Base-by-base conservation (phyloP, 2,329 filamentous ascomycete genomes). In the Talaromyces atroroseus region DNA sequence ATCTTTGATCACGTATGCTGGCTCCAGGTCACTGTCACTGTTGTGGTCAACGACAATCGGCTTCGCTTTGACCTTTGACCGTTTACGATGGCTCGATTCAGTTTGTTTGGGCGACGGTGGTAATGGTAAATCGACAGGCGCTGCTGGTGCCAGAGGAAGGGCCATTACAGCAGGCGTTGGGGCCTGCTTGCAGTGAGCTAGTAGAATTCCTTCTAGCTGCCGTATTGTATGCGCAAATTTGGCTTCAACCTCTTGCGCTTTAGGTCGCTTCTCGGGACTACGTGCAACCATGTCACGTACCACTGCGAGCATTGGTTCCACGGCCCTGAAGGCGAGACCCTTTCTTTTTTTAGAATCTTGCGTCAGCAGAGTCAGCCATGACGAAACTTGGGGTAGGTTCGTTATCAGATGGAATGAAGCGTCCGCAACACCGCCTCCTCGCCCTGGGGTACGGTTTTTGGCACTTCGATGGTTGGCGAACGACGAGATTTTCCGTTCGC, bases 381-480 rank as follows among this genome's bases (percentile, higher is more conserved):
- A 76, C n/a, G 76, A 72, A 5, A 85, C 71, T 60, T 82, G 81
- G 12, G 77, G 75, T 0, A 78, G 69, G 59, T 84, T 82, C 3
- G 68, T 66, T 23, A 68, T 59, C 0, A 77, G 75, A 62, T 85
- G 82, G 63, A 82, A 86, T 2, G 80, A 82, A 1, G 80, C 76
- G 62, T 85, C 82, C 3, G 76, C 76, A 10, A 79, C 74, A 26
- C 76, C 77, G 56, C 76, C 78, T 26, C 75, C 75, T 26, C 76
- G 72, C 18, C 74, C 75, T 14, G 75, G 68, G 26, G 71, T 75
- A 32, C 78, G 76, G 57, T 81, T 80, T 52, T 80, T 79, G 2
- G 78, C 74, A 2, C 77, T 74, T 23, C 83, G 78, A 63, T 84
- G 81, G 54, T 80, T 79, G 36, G 74, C 61, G 59, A 84, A 83